Base-by-base conservation (phyloP, 805 yeast species). In the Sugiyamaella boreocaroliniensis region DNA sequence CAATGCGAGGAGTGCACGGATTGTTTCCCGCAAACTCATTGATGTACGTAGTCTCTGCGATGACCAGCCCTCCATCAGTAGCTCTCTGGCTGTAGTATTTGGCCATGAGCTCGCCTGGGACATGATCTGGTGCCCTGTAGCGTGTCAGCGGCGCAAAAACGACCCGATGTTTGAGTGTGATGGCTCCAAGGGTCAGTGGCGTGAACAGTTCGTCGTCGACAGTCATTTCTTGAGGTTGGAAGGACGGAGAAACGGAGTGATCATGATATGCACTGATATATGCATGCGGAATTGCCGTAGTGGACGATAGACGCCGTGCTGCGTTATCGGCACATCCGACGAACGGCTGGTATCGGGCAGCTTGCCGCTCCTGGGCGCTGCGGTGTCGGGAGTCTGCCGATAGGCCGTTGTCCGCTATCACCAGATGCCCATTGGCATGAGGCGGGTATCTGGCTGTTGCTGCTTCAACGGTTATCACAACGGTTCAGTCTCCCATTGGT, bases 81-180 rank as follows among this genome's bases (percentile, higher is more conserved):
- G 89, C 76, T 54, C 87, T 73, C 61, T 80, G 80, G 29, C 61
- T 69, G 62, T 83, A 84, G 67, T 83, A 82, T 53, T 74, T 69
- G 12, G 65, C 64, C 49, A 73, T 69, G 52, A 76, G 70, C 34
- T 76, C 79, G 9, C 75, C 68, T 11, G 83, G 78, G 34, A 71
- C 70, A 48, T 59, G 45, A 2, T 64, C 60, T 40, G 49, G 50
- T 4, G 71, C 68, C 53, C 83, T 68, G 45, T 58, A 44, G 55
- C 84, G 67, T n/a, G 83, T 77, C 44, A 79, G 68, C 29, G 85
- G 84, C 1, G 83, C 73, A 53, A 68, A 60, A 1, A 66, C 80
- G 10, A 78, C 56, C 46, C 82, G 64, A 62, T 78, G 72, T 26
- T 52, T n/a, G 18, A 67, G 58, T 43, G 57, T 56, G 29, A 59